Base-by-base conservation (phyloP, 2,329 filamentous ascomycete species). In the Fusarium sulawesiense region DNA sequence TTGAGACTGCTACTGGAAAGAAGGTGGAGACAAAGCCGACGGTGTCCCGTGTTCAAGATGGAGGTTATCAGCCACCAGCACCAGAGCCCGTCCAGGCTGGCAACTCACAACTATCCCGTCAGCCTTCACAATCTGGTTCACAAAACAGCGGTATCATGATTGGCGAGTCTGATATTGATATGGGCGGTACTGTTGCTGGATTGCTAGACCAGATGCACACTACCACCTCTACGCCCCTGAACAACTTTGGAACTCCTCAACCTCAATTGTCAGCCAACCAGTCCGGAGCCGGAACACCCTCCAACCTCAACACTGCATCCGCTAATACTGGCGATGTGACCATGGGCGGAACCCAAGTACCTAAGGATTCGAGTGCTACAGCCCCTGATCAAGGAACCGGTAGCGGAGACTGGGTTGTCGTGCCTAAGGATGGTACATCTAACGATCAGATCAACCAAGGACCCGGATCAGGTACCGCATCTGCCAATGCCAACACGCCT, bases 11-110 rank as follows among this genome's bases (percentile, higher is more conserved):
- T 4, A 85, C 92, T n/a, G 90, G 89, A 20, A 89, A 89, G 58
- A 89, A 88, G 68, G 88, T 93, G 45, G 85, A 87, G 40, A 83
- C 86, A 27, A 87, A 92, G 56, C 87, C 89, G 51, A 85, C 87
- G 25, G 85, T 95, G 10, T 85, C 88, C 40, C 90, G 93, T 47
- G 86, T 97, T 45, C 89, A 96, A 75, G 92, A 92, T 74, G 94
- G 93, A 50, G 93, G 93, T 4, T 89, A 86, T 66, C 87, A 93
- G 78, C 88, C 93, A 66, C 86, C 85, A 9, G 82, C 81, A 7
- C 84, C 86, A 5, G 83, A 86, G 69, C 83, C 79, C 7, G 74
- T 77, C 4, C 76, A 79, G 16, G 76, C 73, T n/a, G 71, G 74
- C 21, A 72, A 73, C 23, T 53, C 73, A n/a, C 72, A 78, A 44